Evolutionary conservation across 75 land plant species (phyloP).

Genomic region (Pseudotsuga menziesii): DNA sequence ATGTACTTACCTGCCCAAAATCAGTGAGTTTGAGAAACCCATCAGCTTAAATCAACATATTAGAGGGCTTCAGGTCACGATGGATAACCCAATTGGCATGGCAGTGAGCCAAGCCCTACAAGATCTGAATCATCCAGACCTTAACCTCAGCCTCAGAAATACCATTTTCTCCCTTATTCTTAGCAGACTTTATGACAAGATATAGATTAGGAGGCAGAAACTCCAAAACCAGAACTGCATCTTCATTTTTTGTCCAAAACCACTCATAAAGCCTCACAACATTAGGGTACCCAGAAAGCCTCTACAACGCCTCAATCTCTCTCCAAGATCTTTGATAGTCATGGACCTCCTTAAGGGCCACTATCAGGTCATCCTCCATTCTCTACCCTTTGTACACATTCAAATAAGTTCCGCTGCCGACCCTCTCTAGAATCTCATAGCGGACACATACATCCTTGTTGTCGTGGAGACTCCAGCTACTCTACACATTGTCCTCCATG

Average conservation of each 20-base stretch:
- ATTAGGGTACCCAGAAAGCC: constrained; percentile 42
- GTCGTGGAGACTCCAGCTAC: constrained; percentile 70
- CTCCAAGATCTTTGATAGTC: constrained; percentile 66
- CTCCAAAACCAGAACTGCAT: constrained; percentile 87
- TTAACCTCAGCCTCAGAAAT: too few relatives aligned
- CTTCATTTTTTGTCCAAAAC: too few relatives aligned
- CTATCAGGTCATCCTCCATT: constrained; percentile 47
- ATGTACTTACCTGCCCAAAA: too few relatives aligned
- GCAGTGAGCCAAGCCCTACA: too few relatives aligned
- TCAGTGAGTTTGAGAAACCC: too few relatives aligned
- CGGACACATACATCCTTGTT: constrained; percentile 49
- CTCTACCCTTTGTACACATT: constrained; percentile 82
- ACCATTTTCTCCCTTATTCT: too few relatives aligned
- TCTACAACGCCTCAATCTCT: constrained; percentile 71
- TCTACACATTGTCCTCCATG: background rate
- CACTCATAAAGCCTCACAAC: constrained; percentile 71
- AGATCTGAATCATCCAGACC: too few relatives aligned
- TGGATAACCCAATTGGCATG: too few relatives aligned
- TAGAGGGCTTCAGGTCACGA: too few relatives aligned
- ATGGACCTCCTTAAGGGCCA: constrained; percentile 91
- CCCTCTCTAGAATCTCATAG: constrained; percentile 63
- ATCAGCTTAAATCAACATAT: too few relatives aligned
- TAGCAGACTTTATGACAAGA: too few relatives aligned
- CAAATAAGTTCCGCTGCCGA: constrained; percentile 81
- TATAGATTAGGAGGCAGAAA: constrained; percentile 47